A percentile compares a stretch with the other conserved stretches of the same genome.
Evolutionary conservation across 345 rosid genomes (phyloP).

Genomic region (Populus pruinosa): DNA sequence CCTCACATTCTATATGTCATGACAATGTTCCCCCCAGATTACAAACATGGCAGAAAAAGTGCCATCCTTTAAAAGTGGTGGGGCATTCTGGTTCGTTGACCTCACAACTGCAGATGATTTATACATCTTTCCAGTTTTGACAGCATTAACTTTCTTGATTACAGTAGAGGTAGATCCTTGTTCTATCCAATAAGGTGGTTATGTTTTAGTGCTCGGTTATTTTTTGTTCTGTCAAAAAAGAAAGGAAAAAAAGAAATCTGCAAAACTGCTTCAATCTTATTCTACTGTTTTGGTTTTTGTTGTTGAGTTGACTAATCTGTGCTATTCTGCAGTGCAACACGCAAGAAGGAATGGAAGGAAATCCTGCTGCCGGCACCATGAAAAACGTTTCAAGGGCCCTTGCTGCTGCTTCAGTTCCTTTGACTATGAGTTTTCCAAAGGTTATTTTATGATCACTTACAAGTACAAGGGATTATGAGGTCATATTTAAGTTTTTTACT

Average conservation of each 20-base stretch:
- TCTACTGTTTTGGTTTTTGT: neutral
- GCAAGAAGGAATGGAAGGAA: slow-evolving; percentile 95
- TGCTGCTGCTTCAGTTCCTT: slow-evolving; percentile 64
- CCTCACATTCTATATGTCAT: neutral
- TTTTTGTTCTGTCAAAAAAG: neutral
- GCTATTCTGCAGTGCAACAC: slow-evolving; percentile 49
- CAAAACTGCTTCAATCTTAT: neutral
- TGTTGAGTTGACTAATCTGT: slow-evolving; percentile 6
- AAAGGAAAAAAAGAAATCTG: neutral
- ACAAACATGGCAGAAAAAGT: slow-evolving; percentile 84
- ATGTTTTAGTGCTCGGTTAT: neutral
- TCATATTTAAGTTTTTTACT: neutral
- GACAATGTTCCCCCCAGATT: slow-evolving; percentile 37
- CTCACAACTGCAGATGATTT: slow-evolving; percentile 69
- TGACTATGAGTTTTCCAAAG: slow-evolving; percentile 76
- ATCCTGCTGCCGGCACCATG: slow-evolving; percentile 49
- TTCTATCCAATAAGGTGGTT: neutral
- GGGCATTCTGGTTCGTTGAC: slow-evolving; percentile 79
- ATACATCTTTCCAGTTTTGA: slow-evolving; percentile 64
- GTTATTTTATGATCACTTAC: slow-evolving; percentile 22
- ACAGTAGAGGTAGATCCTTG: slow-evolving; percentile 69
- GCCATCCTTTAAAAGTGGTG: slow-evolving; percentile 78
- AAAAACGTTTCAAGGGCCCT: slow-evolving; percentile 57
- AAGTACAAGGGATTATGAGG: neutral
- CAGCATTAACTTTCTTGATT: slow-evolving; percentile 59